Percentiles rank a stretch among this genome's conserved stretches.
Conservation (phyloP, 441 rosid genomes). For the Pelargonium australe region DNA sequence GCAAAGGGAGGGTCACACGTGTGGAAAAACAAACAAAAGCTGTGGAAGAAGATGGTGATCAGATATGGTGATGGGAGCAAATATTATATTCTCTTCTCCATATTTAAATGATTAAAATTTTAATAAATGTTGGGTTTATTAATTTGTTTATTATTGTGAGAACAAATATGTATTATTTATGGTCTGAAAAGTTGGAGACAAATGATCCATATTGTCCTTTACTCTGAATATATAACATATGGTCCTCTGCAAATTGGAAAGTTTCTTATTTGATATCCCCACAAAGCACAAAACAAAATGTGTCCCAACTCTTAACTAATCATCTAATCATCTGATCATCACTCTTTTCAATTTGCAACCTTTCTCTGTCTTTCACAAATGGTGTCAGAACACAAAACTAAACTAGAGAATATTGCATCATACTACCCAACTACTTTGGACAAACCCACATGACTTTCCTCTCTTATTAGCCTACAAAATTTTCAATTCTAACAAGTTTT, state of each 20-base stretch:
- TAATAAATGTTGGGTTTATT: not conserved
- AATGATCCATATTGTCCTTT: conserved; percentile 23
- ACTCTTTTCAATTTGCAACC: conserved; percentile 1
- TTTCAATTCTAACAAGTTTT: not conserved
- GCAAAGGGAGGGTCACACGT: too few relatives aligned
- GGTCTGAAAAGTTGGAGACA: conserved; percentile 40
- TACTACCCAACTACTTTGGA: not conserved
- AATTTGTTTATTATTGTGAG: not conserved
- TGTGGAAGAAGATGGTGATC: too few relatives aligned
- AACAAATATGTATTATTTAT: too few relatives aligned
- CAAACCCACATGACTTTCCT: conserved; percentile 2
- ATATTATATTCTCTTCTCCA: too few relatives aligned
- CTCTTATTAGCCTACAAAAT: not conserved
- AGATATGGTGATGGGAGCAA: too few relatives aligned
- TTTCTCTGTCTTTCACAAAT: not conserved
- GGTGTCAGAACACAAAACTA: not conserved
- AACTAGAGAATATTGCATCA: not conserved
- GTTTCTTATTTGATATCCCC: conserved; percentile 8
- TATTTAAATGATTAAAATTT: not conserved
- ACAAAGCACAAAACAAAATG: conserved; percentile 1
- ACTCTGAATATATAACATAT: conserved; percentile 13
- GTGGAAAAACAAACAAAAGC: too few relatives aligned
- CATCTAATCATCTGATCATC: not conserved
- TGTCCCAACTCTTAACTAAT: conserved; percentile 7
- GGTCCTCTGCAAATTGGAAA: conserved; percentile 11